Conservation (phyloP, 306 rosid species). For the Arachis hypogaea region DNA sequence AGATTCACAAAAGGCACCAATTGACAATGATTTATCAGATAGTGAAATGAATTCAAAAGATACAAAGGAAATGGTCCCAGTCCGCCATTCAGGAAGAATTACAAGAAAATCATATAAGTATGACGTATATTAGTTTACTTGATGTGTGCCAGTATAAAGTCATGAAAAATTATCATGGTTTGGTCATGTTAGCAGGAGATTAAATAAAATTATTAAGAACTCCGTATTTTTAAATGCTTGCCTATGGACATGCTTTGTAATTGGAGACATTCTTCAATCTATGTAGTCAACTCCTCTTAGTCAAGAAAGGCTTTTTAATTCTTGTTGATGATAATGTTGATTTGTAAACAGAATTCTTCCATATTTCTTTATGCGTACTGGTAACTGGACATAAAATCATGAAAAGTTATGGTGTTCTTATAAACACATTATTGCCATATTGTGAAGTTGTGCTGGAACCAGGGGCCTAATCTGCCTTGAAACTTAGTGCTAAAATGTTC, state of each 20-base stretch:
- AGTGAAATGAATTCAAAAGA: constrained; percentile 52
- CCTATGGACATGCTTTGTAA: neutral
- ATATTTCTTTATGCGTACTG: constrained; percentile 15
- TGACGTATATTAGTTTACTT: constrained; percentile 37
- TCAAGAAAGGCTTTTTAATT: neutral
- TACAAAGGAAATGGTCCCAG: constrained; percentile 52
- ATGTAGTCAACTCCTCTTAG: neutral
- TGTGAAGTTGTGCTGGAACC: constrained; percentile 5
- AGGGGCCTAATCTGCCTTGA: constrained; percentile 1
- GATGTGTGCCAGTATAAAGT: constrained; percentile 22
- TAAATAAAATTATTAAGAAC: neutral
- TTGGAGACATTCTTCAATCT: neutral
- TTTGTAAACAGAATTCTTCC: neutral
- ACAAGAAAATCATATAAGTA: constrained; percentile 71
- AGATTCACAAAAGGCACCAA: constrained; percentile 50
- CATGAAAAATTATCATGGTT: neutral
- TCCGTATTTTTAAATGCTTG: neutral
- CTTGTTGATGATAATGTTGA: neutral
- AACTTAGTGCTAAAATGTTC: neutral
- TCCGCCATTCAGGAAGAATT: constrained; percentile 75
- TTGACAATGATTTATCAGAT: constrained; percentile 58
- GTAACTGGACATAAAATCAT: neutral
- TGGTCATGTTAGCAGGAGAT: neutral
- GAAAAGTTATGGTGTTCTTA: neutral
- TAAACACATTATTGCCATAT: constrained; percentile 10